phyloP scores from a whole-genome alignment of 2,329 filamentous ascomycete genomes.

The Ophiostoma ips region DNA sequence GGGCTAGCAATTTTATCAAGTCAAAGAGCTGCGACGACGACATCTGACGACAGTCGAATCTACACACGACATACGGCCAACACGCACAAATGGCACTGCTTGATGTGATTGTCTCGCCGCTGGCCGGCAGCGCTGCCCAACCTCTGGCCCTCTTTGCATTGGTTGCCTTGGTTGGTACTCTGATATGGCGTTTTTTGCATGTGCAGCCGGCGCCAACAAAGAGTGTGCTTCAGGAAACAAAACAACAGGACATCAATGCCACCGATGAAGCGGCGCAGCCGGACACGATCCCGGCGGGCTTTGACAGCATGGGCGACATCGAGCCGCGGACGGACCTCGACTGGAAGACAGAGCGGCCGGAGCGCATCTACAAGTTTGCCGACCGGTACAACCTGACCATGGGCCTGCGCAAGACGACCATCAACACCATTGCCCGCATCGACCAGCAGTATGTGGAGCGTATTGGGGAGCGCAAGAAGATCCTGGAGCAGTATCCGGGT shows the following conservation, averaged over 20 bases:
- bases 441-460: slow-evolving; percentile 11
- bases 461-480: slow-evolving; percentile 9
- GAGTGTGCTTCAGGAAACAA: neutral
- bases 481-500: slow-evolving; percentile 7
- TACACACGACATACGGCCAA: too few species aligned
- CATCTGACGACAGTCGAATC: too few species aligned
- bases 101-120: too few species aligned
- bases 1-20: too few species aligned
- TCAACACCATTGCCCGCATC: slow-evolving; percentile 10
- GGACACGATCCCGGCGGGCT: neutral
- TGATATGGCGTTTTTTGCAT: neutral
- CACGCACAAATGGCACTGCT: too few species aligned
- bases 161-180: too few species aligned
- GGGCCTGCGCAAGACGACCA: slow-evolving; percentile 9
- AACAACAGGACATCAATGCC: neutral
- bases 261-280: neutral
- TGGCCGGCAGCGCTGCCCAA: too few species aligned
- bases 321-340: slow-evolving; percentile 6
- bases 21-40: too few species aligned
- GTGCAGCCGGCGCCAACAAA: neutral
- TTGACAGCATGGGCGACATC: slow-evolving; percentile 8
- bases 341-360: slow-evolving; percentile 2
- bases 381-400: slow-evolving; percentile 13
- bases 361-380: slow-evolving; percentile 11
- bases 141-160: too few species aligned